These are phyloP conservation scores for Debaryomycetaceae sp. DNA, from an alignment of 1,139 yeast species.

Conservation along the genomic window DNA sequence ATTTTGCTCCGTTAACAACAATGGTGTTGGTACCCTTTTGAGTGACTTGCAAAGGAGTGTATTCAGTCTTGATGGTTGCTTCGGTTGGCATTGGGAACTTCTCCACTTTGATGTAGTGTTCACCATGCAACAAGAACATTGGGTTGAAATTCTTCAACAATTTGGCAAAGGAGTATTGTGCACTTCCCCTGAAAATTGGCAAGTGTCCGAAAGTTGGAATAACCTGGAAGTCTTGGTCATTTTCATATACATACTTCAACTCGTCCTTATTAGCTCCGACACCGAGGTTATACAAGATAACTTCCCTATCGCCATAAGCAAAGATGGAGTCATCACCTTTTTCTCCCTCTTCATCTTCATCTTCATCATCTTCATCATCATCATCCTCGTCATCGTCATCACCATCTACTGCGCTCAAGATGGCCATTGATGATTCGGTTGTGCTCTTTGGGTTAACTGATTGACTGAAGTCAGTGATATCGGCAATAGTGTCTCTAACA, in stretches of 20 bases:
- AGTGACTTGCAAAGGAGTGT: constrained; percentile 66
- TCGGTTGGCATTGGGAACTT: constrained; percentile 80
- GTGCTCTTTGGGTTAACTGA: constrained; percentile 62
- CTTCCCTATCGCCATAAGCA: constrained; percentile 62
- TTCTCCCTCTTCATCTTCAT: constrained; percentile 50
- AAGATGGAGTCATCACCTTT: constrained; percentile 39
- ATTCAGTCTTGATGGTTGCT: constrained; percentile 58
- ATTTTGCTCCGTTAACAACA: constrained; percentile 70
- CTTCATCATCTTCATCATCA: constrained; percentile 47
- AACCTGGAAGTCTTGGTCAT: constrained; percentile 76
- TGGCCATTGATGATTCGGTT: constrained; percentile 76
- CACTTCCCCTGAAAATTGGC: constrained; percentile 55
- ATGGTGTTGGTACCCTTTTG: constrained; percentile 91
- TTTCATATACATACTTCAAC: constrained; percentile 77
- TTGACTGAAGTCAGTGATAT: constrained; percentile 60
- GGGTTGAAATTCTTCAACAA: constrained; percentile 83
- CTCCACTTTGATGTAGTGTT: constrained; percentile 80
- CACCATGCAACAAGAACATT: constrained; percentile 88
- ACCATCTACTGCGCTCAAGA: constrained; percentile 60
- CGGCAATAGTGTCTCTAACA: constrained; percentile 63
- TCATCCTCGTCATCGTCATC: constrained; percentile 50
- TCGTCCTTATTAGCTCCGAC: constrained; percentile 82
- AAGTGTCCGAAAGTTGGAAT: constrained; percentile 90
- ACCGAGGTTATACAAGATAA: constrained; percentile 83
- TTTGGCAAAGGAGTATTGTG: constrained; percentile 50